Evolutionary conservation across 2,329 filamentous ascomycete genomes (phyloP), one percentile per base, ranked within the genome.

Genomic region (Fusarium denticulatum): DNA sequence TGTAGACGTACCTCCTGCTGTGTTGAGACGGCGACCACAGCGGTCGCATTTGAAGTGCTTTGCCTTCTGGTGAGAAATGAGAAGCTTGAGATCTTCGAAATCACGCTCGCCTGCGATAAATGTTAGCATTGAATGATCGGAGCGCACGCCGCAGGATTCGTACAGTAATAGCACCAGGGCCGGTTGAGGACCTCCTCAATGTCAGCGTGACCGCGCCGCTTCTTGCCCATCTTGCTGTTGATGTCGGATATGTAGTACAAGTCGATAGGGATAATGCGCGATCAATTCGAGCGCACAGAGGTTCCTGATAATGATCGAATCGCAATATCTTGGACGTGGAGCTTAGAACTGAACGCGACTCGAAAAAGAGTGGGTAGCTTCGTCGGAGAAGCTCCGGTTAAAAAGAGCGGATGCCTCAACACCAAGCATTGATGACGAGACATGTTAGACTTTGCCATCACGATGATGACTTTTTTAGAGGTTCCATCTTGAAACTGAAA

Each of bases 41-140:
- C 92, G 87, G 78, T 97, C 94, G 85, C 96, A 99, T 84, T 97
- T 98, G 88, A 97, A 98, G 83, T 99, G 96, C 84, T 98, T 98
- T n/a, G 96, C 95, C 82, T 98, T 98, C 81, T 98, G 96, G 83
- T 99, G 96, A 65, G 94, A 95, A 77, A 97, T 97, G 73, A 99
- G 91, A 77, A 98, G 95, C 86, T 97, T 98, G 52, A 97, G 83
- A 82, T 99, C 96, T 82, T 98, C 95, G 81, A 98, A 99, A 84
- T 98, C 96, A 85, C 96, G 93, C 84, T 99, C 96, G 84, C 90
- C 90, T 92, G 62, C 6, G 24, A 60, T 36, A 20, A 64, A 24
- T 40, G 32, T 73, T 78, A 79, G 81, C 79, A 64, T 80, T 69
- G 24, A 55, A 11, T 24, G n/a, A 34, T n/a, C 15, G 42, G 22